Conservation (phyloP, 2,329 filamentous ascomycete genomes). For the Paraphoma chrysanthemicola region DNA sequence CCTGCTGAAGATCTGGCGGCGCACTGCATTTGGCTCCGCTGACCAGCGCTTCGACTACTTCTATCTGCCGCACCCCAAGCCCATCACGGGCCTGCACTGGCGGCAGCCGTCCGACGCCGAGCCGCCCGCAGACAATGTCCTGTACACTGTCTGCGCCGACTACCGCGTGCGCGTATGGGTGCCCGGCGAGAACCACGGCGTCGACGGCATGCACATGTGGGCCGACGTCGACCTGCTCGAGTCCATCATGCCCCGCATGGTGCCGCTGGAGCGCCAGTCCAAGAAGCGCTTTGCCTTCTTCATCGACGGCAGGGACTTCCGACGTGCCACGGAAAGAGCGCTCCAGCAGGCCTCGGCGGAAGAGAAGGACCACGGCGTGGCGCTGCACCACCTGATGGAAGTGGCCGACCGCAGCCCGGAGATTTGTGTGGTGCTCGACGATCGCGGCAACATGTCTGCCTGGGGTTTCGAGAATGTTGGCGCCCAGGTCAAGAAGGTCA, state of each 20-base stretch:
- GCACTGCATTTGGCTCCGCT: constrained; percentile 81
- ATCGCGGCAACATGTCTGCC: constrained; percentile 83
- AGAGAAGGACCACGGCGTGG: constrained; percentile 69
- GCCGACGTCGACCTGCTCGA: constrained; percentile 77
- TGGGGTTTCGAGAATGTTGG: constrained; percentile 92
- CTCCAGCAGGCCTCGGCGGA: constrained; percentile 68
- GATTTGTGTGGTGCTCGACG: constrained; percentile 84
- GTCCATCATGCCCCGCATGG: constrained; percentile 68
- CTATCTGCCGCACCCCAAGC: constrained; percentile 83
- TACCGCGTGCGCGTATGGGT: constrained; percentile 84
- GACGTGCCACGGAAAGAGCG: constrained; percentile 76
- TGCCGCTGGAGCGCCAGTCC: constrained; percentile 48
- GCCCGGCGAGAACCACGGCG: constrained; percentile 72
- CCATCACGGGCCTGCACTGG: constrained; percentile 88
- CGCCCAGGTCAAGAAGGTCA: constrained; percentile 68
- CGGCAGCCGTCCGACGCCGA: constrained; percentile 77
- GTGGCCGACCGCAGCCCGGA: constrained; percentile 86
- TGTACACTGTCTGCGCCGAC: constrained; percentile 89
- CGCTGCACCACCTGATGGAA: constrained; percentile 83
- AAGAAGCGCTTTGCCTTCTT: constrained; percentile 75
- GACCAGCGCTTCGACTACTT: constrained; percentile 88
- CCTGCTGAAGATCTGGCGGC: constrained; percentile 90
- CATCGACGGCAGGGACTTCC: constrained; percentile 81
- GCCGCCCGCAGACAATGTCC: constrained; percentile 81
- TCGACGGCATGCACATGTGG: constrained; percentile 80